Evolutionary conservation across 1,139 yeast species (phyloP).

Genomic region (Scheffersomyces illinoinensis): DNA sequence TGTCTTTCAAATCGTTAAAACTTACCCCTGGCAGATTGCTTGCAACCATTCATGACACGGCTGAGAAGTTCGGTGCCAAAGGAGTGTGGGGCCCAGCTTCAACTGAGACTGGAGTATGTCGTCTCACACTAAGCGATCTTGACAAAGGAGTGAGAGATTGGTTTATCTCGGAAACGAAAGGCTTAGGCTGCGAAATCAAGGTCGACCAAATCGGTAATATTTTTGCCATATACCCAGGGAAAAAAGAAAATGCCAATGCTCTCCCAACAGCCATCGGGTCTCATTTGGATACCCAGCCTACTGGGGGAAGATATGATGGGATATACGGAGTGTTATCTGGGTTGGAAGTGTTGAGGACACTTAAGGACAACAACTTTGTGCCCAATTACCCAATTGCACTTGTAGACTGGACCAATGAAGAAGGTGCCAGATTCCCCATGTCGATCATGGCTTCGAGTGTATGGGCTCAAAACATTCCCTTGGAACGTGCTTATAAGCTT

Average conservation of each 20-base stretch:
- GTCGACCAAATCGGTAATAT: conserved; percentile 68
- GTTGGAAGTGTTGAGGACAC: conserved; percentile 62
- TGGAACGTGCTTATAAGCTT: conserved; percentile 51
- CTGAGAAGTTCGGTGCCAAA: conserved; percentile 59
- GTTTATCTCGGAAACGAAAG: conserved; percentile 54
- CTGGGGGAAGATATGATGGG: conserved; percentile 77
- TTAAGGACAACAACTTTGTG: conserved; percentile 55
- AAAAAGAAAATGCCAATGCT: conserved; percentile 37
- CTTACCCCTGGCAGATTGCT: conserved; percentile 39
- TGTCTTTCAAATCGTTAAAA: background rate
- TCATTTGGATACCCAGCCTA: conserved; percentile 78
- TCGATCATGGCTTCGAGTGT: conserved; percentile 66
- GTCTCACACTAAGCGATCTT: conserved; percentile 60
- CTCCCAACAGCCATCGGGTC: conserved; percentile 72
- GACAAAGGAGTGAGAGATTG: conserved; percentile 71
- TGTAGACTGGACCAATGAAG: conserved; percentile 75
- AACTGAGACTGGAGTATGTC: conserved; percentile 61
- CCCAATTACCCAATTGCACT: conserved; percentile 69
- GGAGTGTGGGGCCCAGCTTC: conserved; percentile 59
- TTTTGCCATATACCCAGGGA: conserved; percentile 64
- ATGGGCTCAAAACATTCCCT: conserved; percentile 55
- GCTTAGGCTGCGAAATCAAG: conserved; percentile 57
- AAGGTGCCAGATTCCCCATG: conserved; percentile 74
- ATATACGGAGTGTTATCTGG: conserved; percentile 69
- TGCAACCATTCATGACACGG: conserved; percentile 61